Percentiles rank a stretch among this genome's conserved stretches.
These are phyloP conservation scores for Pythium aphanidermatum DNA, from an alignment of 352 stramenopile species.

Conservation along the genomic window DNA sequence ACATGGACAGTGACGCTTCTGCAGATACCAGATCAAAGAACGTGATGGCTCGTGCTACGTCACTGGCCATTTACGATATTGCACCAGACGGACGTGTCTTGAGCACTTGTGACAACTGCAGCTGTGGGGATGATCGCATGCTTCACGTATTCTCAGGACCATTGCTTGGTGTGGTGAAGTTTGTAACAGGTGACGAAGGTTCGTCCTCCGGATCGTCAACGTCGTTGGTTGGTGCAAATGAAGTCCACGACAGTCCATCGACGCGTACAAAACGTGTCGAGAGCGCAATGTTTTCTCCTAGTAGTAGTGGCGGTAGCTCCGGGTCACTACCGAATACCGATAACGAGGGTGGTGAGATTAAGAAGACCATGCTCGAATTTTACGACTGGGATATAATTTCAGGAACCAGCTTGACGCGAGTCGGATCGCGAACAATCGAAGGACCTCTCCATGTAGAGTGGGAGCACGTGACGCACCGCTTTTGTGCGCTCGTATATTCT, in stretches of 20 bases:
- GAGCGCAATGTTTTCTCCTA: constrained; percentile 41
- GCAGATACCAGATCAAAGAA: constrained; percentile 30
- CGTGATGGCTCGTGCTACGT: constrained; percentile 33
- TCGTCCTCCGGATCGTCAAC: constrained; percentile 10
- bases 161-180: constrained; percentile 57
- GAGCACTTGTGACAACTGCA: constrained; percentile 45
- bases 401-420: constrained; percentile 13
- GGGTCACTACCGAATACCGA: constrained; percentile 16
- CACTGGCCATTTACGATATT: constrained; percentile 31
- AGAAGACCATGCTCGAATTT: constrained; percentile 62
- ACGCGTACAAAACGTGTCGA: constrained; percentile 44
- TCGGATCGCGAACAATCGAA: constrained; percentile 27
- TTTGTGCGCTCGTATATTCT: constrained; percentile 58
- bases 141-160: constrained; percentile 69
- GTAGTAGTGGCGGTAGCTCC: constrained; percentile 21
- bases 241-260: constrained; percentile 28
- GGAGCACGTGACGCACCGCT: constrained; percentile 36
- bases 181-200: constrained; percentile 24
- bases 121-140: constrained; percentile 43
- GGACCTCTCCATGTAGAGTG: constrained; percentile 59
- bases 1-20: constrained; percentile 19
- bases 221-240: constrained; percentile 18
- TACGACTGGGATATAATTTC: constrained; percentile 46
- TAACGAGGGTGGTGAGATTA: constrained; percentile 33
- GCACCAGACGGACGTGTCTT: constrained; percentile 32